Conservation (phyloP, 139 green algal species). For the Volvox africanus region DNA sequence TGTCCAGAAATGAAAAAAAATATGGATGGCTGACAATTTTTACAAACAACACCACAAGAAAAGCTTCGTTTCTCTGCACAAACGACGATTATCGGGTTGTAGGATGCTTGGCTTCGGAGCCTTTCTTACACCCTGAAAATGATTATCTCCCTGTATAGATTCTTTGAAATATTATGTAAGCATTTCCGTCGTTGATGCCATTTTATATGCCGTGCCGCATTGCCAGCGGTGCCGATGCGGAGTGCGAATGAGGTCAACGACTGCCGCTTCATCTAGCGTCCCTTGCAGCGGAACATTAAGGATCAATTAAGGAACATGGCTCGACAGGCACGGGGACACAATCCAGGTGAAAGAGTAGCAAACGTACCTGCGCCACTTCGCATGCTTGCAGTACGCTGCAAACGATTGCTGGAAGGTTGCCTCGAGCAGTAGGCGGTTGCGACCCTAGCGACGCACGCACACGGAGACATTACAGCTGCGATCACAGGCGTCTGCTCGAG, state of each 20-base stretch:
- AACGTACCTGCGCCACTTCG: slow-evolving; percentile 15
- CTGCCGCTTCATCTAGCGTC: slow-evolving; percentile 7
- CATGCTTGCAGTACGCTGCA: not conserved
- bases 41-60: too few species aligned
- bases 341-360: not conserved
- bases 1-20: too few species aligned
- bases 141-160: too few species aligned
- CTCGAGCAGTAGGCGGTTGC: not conserved
- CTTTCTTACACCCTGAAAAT: too few species aligned
- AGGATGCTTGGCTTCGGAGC: too few species aligned
- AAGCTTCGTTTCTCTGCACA: too few species aligned
- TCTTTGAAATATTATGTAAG: not conserved
- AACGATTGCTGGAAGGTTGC: not conserved
- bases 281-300: not conserved
- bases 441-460: too few species aligned
- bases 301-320: not conserved
- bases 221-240: slow-evolving; percentile 52
- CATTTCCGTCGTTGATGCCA: not conserved
- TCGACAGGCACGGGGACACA: not conserved
- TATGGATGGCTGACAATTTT: too few species aligned
- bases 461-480: too few species aligned
- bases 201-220: not conserved
- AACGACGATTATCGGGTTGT: too few species aligned
- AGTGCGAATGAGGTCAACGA: slow-evolving; percentile 59
- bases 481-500: too few species aligned